Evolutionary conservation across 352 stramenopile species (phyloP).

Genomic region (Elongisporangium anandrum): DNA sequence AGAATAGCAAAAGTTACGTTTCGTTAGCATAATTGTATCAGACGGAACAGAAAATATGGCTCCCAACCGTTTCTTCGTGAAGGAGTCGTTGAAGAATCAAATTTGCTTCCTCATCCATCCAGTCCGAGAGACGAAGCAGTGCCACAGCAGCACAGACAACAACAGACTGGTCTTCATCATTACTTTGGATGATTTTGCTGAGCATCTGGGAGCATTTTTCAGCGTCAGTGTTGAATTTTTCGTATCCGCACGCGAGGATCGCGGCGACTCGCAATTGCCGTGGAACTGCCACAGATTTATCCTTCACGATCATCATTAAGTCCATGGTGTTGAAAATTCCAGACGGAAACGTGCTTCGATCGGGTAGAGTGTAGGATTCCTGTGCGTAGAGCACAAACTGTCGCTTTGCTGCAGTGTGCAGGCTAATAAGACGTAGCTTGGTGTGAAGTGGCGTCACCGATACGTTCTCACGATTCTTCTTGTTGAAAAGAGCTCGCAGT

Average conservation of each 20-base stretch:
- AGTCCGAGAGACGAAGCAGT: conserved; percentile 67
- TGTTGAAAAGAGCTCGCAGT: conserved; percentile 71
- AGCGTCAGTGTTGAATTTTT: conserved; percentile 56
- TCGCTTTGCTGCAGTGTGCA: conserved; percentile 69
- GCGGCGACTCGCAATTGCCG: conserved; percentile 63
- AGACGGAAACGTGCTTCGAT: conserved; percentile 41
- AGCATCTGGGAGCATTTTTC: conserved; percentile 62
- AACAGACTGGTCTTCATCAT: conserved; percentile 61
- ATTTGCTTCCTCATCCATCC: conserved; percentile 85
- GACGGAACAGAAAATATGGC: background rate
- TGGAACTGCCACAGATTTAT: conserved; percentile 54
- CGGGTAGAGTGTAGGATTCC: conserved; percentile 58
- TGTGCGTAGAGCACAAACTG: conserved; percentile 61
- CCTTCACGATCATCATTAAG: conserved; percentile 77
- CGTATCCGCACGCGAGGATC: conserved; percentile 75
- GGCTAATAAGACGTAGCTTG: conserved; percentile 62
- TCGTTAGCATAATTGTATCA: background rate
- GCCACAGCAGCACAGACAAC: conserved; percentile 73
- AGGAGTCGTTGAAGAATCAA: conserved; percentile 72
- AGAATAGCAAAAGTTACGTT: background rate
- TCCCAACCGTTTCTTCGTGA: conserved; percentile 64
- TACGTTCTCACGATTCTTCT: conserved; percentile 32
- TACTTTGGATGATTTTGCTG: conserved; percentile 47
- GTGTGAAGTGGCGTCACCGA: conserved; percentile 60
- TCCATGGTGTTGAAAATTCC: conserved; percentile 81